phyloP scores from a whole-genome alignment of 2,329 filamentous ascomycete species.

The Scopulariopsis brevicaulis region DNA sequence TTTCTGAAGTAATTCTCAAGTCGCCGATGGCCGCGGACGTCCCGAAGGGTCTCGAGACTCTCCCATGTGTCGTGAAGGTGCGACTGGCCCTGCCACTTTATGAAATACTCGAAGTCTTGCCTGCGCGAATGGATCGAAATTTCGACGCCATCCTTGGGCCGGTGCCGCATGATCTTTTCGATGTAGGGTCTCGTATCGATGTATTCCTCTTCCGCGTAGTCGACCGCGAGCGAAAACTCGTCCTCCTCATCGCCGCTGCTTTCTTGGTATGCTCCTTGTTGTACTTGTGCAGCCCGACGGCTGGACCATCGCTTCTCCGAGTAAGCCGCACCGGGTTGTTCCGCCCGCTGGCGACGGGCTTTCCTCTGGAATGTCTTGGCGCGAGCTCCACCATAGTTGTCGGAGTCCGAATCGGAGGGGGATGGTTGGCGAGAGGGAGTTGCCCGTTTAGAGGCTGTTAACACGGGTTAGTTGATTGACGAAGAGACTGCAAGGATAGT shows the following conservation, averaged over 20 bases:
- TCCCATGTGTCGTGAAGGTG: conserved; percentile 97
- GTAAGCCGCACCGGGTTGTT: conserved; percentile 53
- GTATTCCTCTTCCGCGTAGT: conserved; percentile 51
- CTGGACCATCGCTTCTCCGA: conserved; percentile 88
- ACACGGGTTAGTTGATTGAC: background rate
- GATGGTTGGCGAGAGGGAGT: conserved; percentile 43
- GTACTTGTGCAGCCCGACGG: conserved; percentile 65
- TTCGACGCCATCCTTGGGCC: conserved; percentile 57
- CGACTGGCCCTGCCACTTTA: conserved; percentile 96
- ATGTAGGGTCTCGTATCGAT: conserved; percentile 78
- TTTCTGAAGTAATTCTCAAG: conserved; percentile 94
- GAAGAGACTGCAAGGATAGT: background rate
- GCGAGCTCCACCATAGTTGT: conserved; percentile 69
- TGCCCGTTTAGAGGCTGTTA: conserved; percentile 46
- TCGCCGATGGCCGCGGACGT: conserved; percentile 75
- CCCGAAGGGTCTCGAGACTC: conserved; percentile 58
- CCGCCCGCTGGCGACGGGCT: conserved; percentile 61
- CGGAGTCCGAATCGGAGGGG: conserved; percentile 60
- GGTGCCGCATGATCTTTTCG: conserved; percentile 83
- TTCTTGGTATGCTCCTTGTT: conserved; percentile 52
- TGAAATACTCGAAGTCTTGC: conserved; percentile 79
- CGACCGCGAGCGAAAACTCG: conserved; percentile 52
- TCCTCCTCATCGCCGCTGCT: conserved; percentile 50
- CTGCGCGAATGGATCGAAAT: conserved; percentile 43
- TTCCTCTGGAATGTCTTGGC: conserved; percentile 62